Evolutionary conservation across 2,329 filamentous ascomycete genomes (phyloP).

Genomic region (Aspergillus proliferans): DNA sequence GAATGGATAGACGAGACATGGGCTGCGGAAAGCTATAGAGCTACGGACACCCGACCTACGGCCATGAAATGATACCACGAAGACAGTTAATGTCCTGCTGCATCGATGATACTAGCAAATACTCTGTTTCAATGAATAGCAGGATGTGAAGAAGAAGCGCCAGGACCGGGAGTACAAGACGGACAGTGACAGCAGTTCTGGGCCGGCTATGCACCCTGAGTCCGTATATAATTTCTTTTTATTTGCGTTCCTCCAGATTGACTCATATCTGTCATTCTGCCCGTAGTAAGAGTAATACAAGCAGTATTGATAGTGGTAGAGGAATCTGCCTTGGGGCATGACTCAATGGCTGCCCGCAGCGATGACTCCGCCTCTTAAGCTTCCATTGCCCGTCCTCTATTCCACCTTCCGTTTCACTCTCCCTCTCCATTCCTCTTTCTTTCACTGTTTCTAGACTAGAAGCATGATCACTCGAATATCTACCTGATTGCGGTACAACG

Average conservation of each 20-base stretch:
- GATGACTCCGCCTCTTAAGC: slow-evolving; percentile 27
- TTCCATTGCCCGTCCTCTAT: slow-evolving; percentile 8
- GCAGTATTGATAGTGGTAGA: no score
- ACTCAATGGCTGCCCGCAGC: slow-evolving; percentile 1
- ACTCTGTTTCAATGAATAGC: neutral
- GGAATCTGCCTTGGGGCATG: neutral
- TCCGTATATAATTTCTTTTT: neutral
- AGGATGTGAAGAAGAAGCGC: neutral
- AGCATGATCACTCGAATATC: slow-evolving; percentile 43
- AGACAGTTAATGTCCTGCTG: neutral
- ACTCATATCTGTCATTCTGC: slow-evolving; percentile 1
- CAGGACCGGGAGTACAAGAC: neutral
- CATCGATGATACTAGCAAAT: neutral
- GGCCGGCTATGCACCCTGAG: neutral
- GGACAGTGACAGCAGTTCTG: neutral
- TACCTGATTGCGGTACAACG: slow-evolving; percentile 29
- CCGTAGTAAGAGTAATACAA: no score
- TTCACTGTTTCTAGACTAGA: slow-evolving; percentile 4
- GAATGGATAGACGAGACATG: slow-evolving; percentile 1
- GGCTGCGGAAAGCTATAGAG: neutral
- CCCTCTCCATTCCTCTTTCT: slow-evolving; percentile 1
- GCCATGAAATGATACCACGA: neutral
- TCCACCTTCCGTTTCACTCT: slow-evolving; percentile 2
- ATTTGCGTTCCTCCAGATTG: neutral
- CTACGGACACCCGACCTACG: neutral